Evolutionary conservation across 345 rosid species (phyloP).

Genomic region (Populus davidiana): DNA sequence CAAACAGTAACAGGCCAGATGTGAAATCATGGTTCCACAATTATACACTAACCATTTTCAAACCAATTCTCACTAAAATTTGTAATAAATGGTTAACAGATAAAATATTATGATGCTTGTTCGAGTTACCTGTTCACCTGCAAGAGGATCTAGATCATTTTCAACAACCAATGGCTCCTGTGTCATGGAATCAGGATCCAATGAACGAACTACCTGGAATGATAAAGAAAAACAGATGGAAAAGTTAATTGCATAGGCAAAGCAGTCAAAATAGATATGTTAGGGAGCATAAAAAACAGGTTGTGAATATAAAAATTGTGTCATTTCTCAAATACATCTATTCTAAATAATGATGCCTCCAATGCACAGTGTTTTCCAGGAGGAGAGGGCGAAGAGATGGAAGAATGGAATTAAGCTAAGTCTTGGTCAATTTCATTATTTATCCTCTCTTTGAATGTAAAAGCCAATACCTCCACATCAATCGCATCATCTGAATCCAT

Average conservation of each 20-base stretch:
- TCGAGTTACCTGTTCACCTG: constrained; percentile 79
- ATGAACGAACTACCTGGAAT: constrained; percentile 53
- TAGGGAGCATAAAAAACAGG: not conserved
- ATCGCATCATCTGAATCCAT: constrained; percentile 67
- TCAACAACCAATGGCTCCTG: constrained; percentile 78
- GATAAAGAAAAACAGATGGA: constrained; percentile 8
- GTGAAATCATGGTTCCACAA: not conserved
- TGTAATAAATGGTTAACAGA: not conserved
- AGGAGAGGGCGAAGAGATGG: not conserved
- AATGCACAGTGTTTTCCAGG: not conserved
- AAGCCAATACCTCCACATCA: constrained; percentile 51
- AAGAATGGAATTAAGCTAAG: constrained; percentile 1
- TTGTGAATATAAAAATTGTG: not conserved
- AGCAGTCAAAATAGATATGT: not conserved
- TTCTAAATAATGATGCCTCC: not conserved
- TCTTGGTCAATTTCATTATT: not conserved
- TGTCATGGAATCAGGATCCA: constrained; percentile 57
- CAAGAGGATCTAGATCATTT: constrained; percentile 79
- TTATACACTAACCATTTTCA: not conserved
- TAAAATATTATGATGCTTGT: not conserved
- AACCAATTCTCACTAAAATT: not conserved
- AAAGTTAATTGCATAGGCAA: not conserved
- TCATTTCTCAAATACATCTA: not conserved
- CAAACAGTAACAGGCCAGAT: not conserved
- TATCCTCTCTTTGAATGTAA: not conserved